Base-by-base conservation (phyloP, 257 asterid genomes). In the Lantana camara region DNA sequence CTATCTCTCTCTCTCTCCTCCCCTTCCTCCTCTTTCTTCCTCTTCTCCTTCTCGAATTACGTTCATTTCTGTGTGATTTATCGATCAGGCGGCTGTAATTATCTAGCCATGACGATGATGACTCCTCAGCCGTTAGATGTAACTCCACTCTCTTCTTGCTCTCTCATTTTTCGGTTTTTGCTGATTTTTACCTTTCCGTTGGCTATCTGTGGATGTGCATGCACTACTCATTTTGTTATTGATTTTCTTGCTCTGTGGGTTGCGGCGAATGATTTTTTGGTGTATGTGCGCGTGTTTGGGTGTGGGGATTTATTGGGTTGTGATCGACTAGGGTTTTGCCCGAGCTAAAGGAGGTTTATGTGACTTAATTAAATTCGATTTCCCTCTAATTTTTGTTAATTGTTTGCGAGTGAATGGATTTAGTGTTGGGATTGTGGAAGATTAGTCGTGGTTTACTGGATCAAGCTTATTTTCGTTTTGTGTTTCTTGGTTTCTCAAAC, bases 61-160 rank as follows among this genome's bases (percentile, higher is more conserved):
- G 30, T 32, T 74, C 20, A 71, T 54, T 47, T 34, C 73, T 55
- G 70, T 50, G 79, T 32, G 77, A 78, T 78, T 78, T 57, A 71
- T 70, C 80, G 76, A 83, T 86, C 89, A 80, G 80, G 73, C 79
- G 82, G 77, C 77, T 53, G 53, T 61, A 47, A 15, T 77, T 54
- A 70, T 67, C 57, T 64, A 70, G 70, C 63, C 81, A 89, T 89
- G 96, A 92, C 97, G 77, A 74, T 87, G 93, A 68, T 79, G 79
- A 80, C 88, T 80, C 93, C 89, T 20, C 98, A 79, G 68, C 95
- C 96, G 64, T 69, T 83, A 77, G 96, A 89, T 80, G 98, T 83
- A 72, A 76, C 81, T 72, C 57, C 66, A 58, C 56, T 50, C 13
- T 44, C 66, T 67, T 50, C 60, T 19, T 57, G 60, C 44, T 47